These are phyloP conservation scores for Agaricus subrufescens DNA, from an alignment of 768 basidiomycete genomes.

Conservation along the genomic window DNA sequence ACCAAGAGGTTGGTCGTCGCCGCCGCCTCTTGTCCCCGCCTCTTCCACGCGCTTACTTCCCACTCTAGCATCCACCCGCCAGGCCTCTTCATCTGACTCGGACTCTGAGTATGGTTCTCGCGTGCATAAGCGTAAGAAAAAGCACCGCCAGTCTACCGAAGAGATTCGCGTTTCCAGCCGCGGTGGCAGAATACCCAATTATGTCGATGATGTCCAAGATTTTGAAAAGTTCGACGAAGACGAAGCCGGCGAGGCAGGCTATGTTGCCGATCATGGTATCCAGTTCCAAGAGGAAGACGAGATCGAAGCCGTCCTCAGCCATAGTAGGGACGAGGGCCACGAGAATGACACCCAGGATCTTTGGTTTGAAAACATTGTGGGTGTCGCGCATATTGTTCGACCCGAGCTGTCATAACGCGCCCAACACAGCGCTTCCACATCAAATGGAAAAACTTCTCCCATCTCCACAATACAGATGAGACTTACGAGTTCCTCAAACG, in stretches of 20 bases:
- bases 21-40: constrained; percentile 9
- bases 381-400: constrained; percentile 9
- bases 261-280: constrained; percentile 48
- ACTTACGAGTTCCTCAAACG: constrained; percentile 93
- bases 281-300: constrained; percentile 73
- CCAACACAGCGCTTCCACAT: constrained; percentile 87
- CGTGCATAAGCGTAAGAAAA: constrained; percentile 81
- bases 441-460: constrained; percentile 99
- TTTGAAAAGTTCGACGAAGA: constrained; percentile 70
- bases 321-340: constrained; percentile 80
- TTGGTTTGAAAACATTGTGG: constrained; percentile 85
- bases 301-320: constrained; percentile 88
- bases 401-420: constrained; percentile 6
- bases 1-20: constrained; percentile 47
- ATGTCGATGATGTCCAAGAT: constrained; percentile 77
- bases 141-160: constrained; percentile 48
- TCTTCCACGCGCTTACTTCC: constrained; percentile 16
- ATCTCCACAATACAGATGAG: constrained; percentile 99
- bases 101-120: constrained; percentile 86
- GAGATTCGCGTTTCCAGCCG: constrained; percentile 77
- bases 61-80: constrained; percentile 42
- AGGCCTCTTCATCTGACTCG: constrained; percentile 63
- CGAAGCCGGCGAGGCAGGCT: constrained; percentile 50
- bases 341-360: constrained; percentile 74
- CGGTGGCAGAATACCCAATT: constrained; percentile 79